phyloP scores from a whole-genome alignment of 208 protist genomes.

The Leishmania aethiopica region DNA sequence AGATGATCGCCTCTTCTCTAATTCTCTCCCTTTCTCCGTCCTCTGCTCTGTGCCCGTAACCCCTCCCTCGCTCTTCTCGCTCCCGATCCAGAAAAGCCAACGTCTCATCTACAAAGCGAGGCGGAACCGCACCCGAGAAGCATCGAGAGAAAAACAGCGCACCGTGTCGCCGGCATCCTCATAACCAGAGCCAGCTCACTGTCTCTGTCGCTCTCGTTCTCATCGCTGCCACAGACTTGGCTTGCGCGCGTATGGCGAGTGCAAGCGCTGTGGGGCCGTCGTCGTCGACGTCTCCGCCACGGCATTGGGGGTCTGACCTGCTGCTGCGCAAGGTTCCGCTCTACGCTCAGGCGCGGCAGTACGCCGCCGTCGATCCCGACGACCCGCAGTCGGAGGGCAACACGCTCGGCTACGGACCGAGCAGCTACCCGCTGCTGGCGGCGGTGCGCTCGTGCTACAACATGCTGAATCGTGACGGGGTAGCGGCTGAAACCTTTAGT shows the following conservation, averaged over 20 bases:
- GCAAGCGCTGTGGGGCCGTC: neutral
- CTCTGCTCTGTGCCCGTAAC: neutral
- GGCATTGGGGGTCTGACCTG: conserved; percentile 44
- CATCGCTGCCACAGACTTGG: neutral
- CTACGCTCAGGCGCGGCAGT: conserved; percentile 46
- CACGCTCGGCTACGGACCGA: conserved; percentile 53
- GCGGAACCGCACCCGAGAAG: neutral
- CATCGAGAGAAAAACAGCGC: neutral
- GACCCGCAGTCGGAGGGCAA: conserved; percentile 59
- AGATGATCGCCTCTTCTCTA: neutral
- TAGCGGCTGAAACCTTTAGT: neutral
- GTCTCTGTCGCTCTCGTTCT: neutral
- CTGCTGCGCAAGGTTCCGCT: conserved; percentile 63
- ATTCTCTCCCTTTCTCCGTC: neutral
- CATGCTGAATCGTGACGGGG: conserved; percentile 4
- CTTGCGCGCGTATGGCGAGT: conserved; percentile 1
- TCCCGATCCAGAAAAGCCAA: neutral
- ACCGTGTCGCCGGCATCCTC: no score
- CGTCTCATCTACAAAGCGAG: neutral
- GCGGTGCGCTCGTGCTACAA: conserved; percentile 26
- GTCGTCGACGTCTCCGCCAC: neutral
- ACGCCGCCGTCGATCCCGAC: conserved; percentile 25
- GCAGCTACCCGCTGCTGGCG: conserved; percentile 51
- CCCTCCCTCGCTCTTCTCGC: neutral
- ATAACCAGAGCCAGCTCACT: neutral